Percentiles rank a stretch among this genome's conserved stretches.
phyloP scores from a whole-genome alignment of 2,329 filamentous ascomycete genomes.

The Cordyceps militaris region DNA sequence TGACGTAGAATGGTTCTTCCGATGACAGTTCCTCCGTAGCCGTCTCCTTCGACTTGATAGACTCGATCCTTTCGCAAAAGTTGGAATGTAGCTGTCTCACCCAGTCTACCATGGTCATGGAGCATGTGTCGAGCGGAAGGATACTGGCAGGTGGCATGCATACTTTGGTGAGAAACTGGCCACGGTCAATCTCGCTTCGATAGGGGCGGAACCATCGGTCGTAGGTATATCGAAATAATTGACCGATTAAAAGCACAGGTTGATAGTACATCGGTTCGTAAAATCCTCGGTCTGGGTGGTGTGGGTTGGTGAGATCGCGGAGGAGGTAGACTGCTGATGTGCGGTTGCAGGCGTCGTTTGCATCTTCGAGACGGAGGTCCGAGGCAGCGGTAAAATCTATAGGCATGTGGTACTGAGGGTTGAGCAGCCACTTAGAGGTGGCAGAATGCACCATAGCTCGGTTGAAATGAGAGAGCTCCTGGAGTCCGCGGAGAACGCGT shows the following conservation, averaged over 20 bases:
- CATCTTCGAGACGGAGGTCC: neutral
- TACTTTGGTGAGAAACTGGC: slow-evolving; percentile 9
- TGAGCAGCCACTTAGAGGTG: neutral
- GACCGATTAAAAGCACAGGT: neutral
- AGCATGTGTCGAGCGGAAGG: neutral
- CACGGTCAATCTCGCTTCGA: slow-evolving; percentile 5
- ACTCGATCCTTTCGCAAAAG: neutral
- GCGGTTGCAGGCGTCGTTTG: slow-evolving; percentile 5
- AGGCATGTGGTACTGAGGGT: neutral
- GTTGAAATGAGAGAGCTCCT: neutral
- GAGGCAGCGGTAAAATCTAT: neutral
- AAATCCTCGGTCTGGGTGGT: neutral
- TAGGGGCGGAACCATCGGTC: neutral
- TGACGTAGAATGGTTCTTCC: neutral
- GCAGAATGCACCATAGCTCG: neutral
- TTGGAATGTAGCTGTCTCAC: neutral
- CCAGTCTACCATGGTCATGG: neutral
- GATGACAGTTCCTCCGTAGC: neutral
- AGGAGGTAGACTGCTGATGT: slow-evolving; percentile 2
- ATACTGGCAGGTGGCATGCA: neutral
- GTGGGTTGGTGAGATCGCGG: neutral
- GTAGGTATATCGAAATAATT: slow-evolving; percentile 3
- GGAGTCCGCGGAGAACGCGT: neutral
- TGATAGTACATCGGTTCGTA: neutral
- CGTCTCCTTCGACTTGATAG: neutral